These are phyloP conservation scores for Carallia brachiata DNA, from an alignment of 345 rosid genomes.

Conservation along the genomic window DNA sequence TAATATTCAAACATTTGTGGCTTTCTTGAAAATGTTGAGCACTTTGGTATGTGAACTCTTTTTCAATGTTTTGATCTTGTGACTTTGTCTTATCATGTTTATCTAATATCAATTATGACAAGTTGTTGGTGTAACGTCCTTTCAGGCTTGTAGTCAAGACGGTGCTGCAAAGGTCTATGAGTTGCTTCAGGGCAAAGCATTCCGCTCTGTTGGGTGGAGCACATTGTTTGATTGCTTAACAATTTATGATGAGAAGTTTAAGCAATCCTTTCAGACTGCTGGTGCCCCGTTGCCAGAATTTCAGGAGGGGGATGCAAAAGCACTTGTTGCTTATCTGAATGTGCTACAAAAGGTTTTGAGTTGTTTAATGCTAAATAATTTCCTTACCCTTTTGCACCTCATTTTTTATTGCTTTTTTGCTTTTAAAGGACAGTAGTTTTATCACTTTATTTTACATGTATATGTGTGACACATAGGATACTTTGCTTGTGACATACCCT, in stretches of 20 bases:
- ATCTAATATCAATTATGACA: conserved; percentile 14
- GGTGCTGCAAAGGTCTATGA: conserved; percentile 91
- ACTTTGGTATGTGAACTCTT: conserved; percentile 66
- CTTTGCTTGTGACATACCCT: too few species aligned
- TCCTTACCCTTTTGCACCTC: not conserved
- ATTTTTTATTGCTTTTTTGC: not conserved
- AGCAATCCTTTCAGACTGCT: conserved; percentile 78
- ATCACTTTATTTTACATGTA: too few species aligned
- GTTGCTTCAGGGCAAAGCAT: conserved; percentile 80
- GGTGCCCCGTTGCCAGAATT: conserved; percentile 91
- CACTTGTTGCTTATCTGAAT: conserved; percentile 92
- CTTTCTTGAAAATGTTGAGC: conserved; percentile 89
- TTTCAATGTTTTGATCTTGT: not conserved
- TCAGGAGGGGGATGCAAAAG: conserved; percentile 93
- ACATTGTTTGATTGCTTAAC: conserved; percentile 85
- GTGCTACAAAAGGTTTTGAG: conserved; percentile 81
- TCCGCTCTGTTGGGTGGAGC: conserved; percentile 91
- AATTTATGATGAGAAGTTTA: conserved; percentile 85
- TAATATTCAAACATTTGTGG: conserved; percentile 87
- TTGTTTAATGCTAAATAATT: conserved; percentile 6
- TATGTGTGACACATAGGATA: too few species aligned
- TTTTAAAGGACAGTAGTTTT: too few species aligned
- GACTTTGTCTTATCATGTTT: not conserved
- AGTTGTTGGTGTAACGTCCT: conserved; percentile 22
- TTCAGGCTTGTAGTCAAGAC: conserved; percentile 89